Evolutionary conservation across 257 asterid genomes (phyloP), one percentile per base, ranked within the genome.

Genomic region (Nicotiana attenuata): DNA sequence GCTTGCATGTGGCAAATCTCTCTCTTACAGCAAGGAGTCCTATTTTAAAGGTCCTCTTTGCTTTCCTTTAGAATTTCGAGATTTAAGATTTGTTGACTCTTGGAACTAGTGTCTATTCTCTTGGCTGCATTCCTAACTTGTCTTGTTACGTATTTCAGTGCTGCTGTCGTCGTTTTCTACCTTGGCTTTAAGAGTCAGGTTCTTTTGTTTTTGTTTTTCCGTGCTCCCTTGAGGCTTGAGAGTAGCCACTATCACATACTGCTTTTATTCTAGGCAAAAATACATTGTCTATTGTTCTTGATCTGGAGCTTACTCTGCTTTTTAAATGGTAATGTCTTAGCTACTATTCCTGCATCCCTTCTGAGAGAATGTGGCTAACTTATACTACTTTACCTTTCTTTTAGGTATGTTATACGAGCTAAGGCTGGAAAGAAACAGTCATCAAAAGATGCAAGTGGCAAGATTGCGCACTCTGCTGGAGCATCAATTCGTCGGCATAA

Each of bases 381-480:
- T 20, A 24, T 71, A 59, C 5, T 73, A 55, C 50, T 69, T 78
- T 17, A 56, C 65, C 35, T 50, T 53, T 86, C 69, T 47, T n/a
- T 87, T 79, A 96, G 99, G 86, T 96, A 96, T 90, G 99, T 96
- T 59, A 94, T 96, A 68, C 96, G 99, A 83, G 99, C 97, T 77
- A 96, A 92, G 90, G 97, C 99, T 82, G 99, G 99, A 82, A 96
- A 91, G 88, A 91, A 90, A 88, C 99, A 96, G 86, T 96, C 98
- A 57, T 81, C 93, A 85, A 96, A 96, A 88, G 99, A 96, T 79
- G 97, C 90, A 38, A 92, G 99, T 86, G 97, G 97, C 29, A 88
- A 87, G 82, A 75, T 88, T 86, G 90, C 87, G 60, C 99, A 96
- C 89, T 96, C 99, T 84, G 99, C 99, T 79, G 99, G 99, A 83